A percentile compares a stretch with the other conserved stretches of the same genome.
Conservation (phyloP, 108 stramenopile species). For the Cyclotella kingstonii region DNA sequence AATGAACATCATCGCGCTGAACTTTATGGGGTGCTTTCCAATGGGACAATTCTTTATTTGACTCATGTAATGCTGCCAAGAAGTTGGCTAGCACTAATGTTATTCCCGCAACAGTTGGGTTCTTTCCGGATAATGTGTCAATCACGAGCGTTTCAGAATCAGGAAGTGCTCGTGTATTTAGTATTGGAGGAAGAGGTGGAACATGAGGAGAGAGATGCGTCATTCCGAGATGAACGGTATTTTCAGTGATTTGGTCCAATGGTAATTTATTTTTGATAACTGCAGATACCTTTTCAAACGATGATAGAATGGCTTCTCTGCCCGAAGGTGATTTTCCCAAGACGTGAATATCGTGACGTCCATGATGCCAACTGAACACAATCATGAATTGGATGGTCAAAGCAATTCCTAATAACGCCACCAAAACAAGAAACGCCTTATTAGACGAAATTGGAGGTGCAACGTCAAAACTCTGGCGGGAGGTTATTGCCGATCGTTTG, state of each 20-base stretch:
- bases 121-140: conserved; percentile 41
- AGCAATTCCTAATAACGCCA: conserved; percentile 21
- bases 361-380: conserved; percentile 42
- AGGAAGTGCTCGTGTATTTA: conserved; percentile 16
- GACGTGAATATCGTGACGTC: conserved; percentile 30
- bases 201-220: conserved; percentile 3
- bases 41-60: conserved; percentile 22
- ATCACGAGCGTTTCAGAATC: conserved; percentile 27
- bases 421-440: conserved; percentile 23
- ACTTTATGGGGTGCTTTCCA: conserved; percentile 8
- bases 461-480: conserved; percentile 2
- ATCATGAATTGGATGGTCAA: conserved; percentile 39
- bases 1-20: conserved; percentile 41
- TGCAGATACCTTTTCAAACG: not conserved
- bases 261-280: conserved; percentile 1
- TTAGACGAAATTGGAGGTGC: conserved; percentile 22
- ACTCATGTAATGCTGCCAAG: conserved; percentile 38
- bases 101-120: conserved; percentile 62
- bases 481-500: not conserved
- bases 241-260: not conserved
- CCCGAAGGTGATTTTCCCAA: conserved; percentile 18
- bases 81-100: conserved; percentile 44
- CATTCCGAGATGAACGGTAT: not conserved
- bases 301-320: not conserved
- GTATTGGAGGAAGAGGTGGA: conserved; percentile 34